Evolutionary conservation across 2,329 filamentous ascomycete genomes (phyloP).

Genomic region (Fusarium veterinarium): DNA sequence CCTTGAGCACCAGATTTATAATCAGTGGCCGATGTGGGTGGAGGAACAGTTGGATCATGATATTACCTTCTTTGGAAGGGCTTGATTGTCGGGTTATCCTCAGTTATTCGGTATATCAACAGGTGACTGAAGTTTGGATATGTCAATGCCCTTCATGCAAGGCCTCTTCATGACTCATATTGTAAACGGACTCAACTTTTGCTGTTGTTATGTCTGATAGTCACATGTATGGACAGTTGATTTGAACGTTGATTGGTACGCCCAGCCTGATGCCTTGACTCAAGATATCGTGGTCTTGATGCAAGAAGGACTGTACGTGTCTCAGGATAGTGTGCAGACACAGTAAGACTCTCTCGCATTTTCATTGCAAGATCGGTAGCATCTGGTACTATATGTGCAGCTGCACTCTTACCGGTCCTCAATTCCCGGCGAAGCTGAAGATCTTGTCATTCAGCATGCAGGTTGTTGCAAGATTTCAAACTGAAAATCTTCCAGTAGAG

Average conservation of each 20-base stretch:
- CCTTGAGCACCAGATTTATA: constrained; percentile 58
- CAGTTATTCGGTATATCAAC: no score
- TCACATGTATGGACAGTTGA: neutral
- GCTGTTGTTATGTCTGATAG: neutral
- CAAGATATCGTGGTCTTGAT: neutral
- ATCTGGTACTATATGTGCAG: neutral
- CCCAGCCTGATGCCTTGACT: neutral
- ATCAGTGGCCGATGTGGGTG: constrained; percentile 67
- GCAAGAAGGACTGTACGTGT: neutral
- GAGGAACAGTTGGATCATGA: constrained; percentile 61
- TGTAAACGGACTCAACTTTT: neutral
- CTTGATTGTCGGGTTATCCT: neutral
- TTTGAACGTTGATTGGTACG: neutral
- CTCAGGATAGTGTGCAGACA: neutral
- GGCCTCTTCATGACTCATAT: neutral
- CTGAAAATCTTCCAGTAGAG: neutral
- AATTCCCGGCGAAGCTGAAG: neutral
- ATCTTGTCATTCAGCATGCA: neutral
- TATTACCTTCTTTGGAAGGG: constrained; percentile 57
- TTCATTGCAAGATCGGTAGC: rapidly evolving
- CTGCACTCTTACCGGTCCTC: neutral
- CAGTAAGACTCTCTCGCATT: neutral
- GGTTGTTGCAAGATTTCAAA: neutral
- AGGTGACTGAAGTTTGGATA: neutral
- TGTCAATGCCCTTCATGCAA: neutral